Evolutionary conservation across 2,329 filamentous ascomycete genomes (phyloP).

Genomic region (Penicillium sp.): DNA sequence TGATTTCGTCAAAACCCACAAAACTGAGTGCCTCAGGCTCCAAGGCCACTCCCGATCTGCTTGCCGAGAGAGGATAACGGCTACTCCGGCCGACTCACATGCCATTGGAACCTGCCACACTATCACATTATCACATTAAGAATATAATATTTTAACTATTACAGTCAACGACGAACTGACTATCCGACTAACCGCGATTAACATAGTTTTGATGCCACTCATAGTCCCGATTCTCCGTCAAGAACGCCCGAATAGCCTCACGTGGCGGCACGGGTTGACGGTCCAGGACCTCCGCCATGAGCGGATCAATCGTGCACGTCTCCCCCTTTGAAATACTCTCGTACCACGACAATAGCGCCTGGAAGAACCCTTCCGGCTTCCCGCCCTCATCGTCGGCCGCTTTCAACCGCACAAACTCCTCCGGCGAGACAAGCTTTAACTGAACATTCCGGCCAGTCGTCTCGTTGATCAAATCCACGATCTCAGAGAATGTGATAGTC

Average conservation of each 20-base stretch:
- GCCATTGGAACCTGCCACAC: background rate
- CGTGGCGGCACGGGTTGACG: conserved; percentile 44
- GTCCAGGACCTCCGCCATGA: conserved; percentile 46
- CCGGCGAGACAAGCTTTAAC: conserved; percentile 33
- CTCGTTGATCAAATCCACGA: conserved; percentile 40
- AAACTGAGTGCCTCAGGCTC: conserved; percentile 9
- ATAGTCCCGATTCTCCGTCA: conserved; percentile 35
- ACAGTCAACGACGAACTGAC: background rate
- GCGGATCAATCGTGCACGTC: conserved; percentile 40
- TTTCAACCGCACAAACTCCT: conserved; percentile 35
- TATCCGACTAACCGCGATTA: conserved; percentile 14
- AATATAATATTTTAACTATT: too few relatives aligned
- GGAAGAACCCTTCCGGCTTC: conserved; percentile 40
- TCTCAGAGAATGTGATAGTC: conserved; percentile 33
- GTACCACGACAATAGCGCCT: conserved; percentile 45
- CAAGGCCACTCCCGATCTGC: conserved; percentile 12
- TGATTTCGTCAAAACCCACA: conserved; percentile 1
- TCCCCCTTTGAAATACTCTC: conserved; percentile 47
- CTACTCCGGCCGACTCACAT: background rate
- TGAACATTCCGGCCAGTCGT: conserved; percentile 33
- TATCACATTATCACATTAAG: too few relatives aligned
- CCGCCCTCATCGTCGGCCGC: conserved; percentile 35
- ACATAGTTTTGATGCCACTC: conserved; percentile 48
- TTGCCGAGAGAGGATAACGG: conserved; percentile 16
- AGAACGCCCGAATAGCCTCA: conserved; percentile 29